Evolutionary conservation across 2,329 filamentous ascomycete species (phyloP).

Genomic region (Epichloe sibirici): DNA sequence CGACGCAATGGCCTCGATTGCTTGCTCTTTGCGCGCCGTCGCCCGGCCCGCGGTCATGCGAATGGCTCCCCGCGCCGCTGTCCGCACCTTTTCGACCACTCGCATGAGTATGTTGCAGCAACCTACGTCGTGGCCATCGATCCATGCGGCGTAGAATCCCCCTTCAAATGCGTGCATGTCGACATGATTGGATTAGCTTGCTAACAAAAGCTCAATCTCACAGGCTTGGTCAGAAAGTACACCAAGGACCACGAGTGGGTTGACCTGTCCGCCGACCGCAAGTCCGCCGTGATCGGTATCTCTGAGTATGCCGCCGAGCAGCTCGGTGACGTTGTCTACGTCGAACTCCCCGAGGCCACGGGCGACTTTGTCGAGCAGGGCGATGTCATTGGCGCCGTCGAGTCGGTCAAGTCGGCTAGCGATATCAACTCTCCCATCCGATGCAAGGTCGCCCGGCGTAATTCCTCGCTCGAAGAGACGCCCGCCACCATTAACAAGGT

Average conservation of each 20-base stretch:
- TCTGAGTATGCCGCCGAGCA: constrained; percentile 83
- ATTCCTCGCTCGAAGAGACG: constrained; percentile 67
- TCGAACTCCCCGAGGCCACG: constrained; percentile 67
- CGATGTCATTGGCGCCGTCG: constrained; percentile 85
- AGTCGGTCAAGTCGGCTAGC: constrained; percentile 96
- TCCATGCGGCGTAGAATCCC: too few relatives aligned
- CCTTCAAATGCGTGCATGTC: too few relatives aligned
- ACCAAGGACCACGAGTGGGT: constrained; percentile 99
- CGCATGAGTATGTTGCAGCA: constrained; percentile 20
- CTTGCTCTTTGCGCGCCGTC: constrained; percentile 36
- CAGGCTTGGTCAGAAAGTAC: constrained; percentile 66
- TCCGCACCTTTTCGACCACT: constrained; percentile 32
- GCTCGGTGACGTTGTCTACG: constrained; percentile 93
- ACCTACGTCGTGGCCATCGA: neutral
- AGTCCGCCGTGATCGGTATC: constrained; percentile 72
- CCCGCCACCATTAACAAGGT: constrained; percentile 80
- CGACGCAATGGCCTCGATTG: constrained; percentile 47
- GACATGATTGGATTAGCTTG: neutral
- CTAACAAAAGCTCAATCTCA: neutral
- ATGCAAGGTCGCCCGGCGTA: constrained; percentile 65
- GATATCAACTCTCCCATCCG: constrained; percentile 86
- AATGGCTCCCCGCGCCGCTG: constrained; percentile 23
- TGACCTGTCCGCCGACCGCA: constrained; percentile 71
- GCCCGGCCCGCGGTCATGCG: constrained; percentile 33
- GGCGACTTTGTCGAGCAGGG: constrained; percentile 59